Evolutionary conservation across 2,329 filamentous ascomycete species (phyloP), one percentile per base, ranked within the genome.

Genomic region (Cytospora chrysosperma): DNA sequence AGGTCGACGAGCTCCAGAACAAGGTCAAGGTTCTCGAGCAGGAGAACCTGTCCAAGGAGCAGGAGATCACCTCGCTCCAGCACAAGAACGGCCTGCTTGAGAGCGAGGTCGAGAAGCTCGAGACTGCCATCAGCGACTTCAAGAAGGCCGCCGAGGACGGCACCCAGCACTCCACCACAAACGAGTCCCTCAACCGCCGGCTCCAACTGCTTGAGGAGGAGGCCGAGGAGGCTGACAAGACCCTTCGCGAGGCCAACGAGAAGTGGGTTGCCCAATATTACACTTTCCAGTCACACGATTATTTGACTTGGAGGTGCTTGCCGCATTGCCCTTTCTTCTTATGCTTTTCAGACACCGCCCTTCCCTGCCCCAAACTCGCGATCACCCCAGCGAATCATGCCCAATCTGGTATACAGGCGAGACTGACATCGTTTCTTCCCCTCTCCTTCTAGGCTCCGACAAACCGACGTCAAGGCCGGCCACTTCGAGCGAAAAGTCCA

Each of bases 401-500:
- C 28, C 8, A n/a, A 3, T 37, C 7, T 15, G n/a, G 13, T 28
- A 30, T 10, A 34, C 59, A 34, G 15, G 15, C 13, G 63, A 61
- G 64, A 62, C 65, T 68, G 62, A 66, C 57, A 49, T 58, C 62
- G 59, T 28, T 56, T n/a, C n/a, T 50, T 56, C 63, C 56, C 56
- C 61, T 57, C 64, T 60, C 69, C 59, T 28, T 40, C 47, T 72
- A 99, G 95, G 83, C 92, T 98, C 75, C 93, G 95, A 78, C 93
- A 97, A 83, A 97, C 95, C 81, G 95, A 99, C 78, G 93, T 98
- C 82, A 98, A 98, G 86, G 93, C 94, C 74, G 95, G 94, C 73
- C 94, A 99, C 84, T 98, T 94, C 81, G 95, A 99, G 84, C 95
- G 95, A 81, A 98, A 98, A 85, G 95, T 98, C 72, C 92, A 97